Percentiles rank a stretch among this genome's conserved stretches.
Evolutionary conservation across 2,329 filamentous ascomycete genomes (phyloP).

Genomic region (Sclerotinia sclerotiorum): DNA sequence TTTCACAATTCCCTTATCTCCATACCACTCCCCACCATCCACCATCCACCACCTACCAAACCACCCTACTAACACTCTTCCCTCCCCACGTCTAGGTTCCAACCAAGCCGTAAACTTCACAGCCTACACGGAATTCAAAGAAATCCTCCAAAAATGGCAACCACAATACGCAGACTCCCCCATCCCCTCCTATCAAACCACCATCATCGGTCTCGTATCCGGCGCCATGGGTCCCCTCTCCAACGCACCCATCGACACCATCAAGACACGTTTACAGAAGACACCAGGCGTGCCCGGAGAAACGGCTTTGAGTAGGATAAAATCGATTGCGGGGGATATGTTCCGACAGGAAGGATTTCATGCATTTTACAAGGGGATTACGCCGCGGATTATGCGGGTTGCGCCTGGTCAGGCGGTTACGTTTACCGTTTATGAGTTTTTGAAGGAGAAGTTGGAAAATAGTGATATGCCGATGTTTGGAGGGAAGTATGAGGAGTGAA

Average conservation of each 20-base stretch:
- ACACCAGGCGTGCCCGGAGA: constrained; percentile 79
- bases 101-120: constrained; percentile 99
- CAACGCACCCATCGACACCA: constrained; percentile 97
- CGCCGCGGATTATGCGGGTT: constrained; percentile 93
- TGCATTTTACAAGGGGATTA: constrained; percentile 99
- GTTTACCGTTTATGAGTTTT: constrained; percentile 74
- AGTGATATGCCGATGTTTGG: constrained; percentile 58
- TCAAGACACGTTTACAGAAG: constrained; percentile 95
- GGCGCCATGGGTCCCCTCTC: constrained; percentile 95
- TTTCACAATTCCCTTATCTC: neutral
- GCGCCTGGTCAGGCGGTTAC: constrained; percentile 87
- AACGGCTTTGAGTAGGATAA: constrained; percentile 76
- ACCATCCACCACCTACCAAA: neutral
- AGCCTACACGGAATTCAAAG: constrained; percentile 92
- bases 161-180: constrained; percentile 63
- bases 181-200: constrained; percentile 87
- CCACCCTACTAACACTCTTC: neutral
- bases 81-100: constrained; percentile 40
- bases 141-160: constrained; percentile 69
- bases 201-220: constrained; percentile 79
- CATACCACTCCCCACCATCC: neutral
- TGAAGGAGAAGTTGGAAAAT: constrained; percentile 71
- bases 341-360: constrained; percentile 91
- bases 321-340: constrained; percentile 76
- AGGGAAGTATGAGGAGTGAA: constrained; percentile 66